Conservation (phyloP, 257 asterid genomes). For the Fraxinus americana region DNA sequence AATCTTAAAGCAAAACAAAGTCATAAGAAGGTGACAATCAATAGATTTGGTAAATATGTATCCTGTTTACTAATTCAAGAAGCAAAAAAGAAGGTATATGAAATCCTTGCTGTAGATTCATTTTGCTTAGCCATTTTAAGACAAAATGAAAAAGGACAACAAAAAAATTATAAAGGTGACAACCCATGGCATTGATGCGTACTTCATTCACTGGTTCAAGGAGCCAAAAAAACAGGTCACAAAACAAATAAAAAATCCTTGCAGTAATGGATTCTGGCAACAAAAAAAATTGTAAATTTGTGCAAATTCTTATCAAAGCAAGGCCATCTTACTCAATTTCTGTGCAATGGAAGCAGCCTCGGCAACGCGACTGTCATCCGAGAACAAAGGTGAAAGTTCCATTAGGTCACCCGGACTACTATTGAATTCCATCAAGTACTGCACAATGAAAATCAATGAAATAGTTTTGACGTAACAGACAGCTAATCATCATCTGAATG, state of each 20-base stretch:
- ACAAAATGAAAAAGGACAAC: not conserved
- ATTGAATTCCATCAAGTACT: conserved; percentile 99
- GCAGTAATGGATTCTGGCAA: not conserved
- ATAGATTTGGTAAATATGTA: not conserved
- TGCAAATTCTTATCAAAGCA: conserved; percentile 11
- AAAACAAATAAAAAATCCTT: not conserved
- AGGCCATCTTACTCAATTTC: conserved; percentile 80
- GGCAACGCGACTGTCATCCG: conserved; percentile 99
- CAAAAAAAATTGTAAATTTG: not conserved
- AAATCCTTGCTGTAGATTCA: not conserved
- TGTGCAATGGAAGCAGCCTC: conserved; percentile 99
- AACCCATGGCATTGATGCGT: not conserved
- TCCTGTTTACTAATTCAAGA: not conserved
- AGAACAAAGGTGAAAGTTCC: conserved; percentile 97
- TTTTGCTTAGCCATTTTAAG: not conserved
- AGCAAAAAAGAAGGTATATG: not conserved
- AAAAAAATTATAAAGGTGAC: not conserved
- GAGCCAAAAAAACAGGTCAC: not conserved
- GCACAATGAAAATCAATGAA: conserved; percentile 39
- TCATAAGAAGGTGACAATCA: not conserved
- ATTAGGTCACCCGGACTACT: conserved; percentile 98
- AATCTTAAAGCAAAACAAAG: not conserved
- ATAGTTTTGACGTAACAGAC: not conserved
- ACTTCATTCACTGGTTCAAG: not conserved
- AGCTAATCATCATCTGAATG: conserved; percentile 15